A percentile compares a stretch with the other conserved stretches of the same genome.
Conservation (phyloP, 805 yeast species). For the Starmerella stellata region DNA sequence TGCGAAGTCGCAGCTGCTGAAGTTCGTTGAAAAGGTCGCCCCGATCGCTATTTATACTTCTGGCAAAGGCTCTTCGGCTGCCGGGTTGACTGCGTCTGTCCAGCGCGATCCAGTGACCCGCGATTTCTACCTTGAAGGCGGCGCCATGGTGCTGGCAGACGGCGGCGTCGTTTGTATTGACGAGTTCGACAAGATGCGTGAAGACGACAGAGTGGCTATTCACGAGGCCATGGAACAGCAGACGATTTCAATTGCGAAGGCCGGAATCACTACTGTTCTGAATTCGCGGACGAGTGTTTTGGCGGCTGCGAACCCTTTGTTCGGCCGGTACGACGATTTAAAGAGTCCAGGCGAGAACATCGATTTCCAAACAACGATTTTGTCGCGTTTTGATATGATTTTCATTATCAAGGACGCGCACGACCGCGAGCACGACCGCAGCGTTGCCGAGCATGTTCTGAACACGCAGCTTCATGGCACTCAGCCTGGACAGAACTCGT, state of each 20-base stretch:
- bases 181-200: slow-evolving; percentile 98
- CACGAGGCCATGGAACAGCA: slow-evolving; percentile 99
- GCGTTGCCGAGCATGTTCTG: slow-evolving; percentile 89
- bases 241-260: slow-evolving; percentile 95
- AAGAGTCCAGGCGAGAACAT: slow-evolving; percentile 96
- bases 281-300: slow-evolving; percentile 91
- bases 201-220: slow-evolving; percentile 94
- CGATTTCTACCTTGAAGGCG: slow-evolving; percentile 93
- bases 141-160: slow-evolving; percentile 99
- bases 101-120: slow-evolving; percentile 74
- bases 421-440: slow-evolving; percentile 62
- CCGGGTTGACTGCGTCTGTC: slow-evolving; percentile 96
- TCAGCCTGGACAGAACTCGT: slow-evolving; percentile 17
- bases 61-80: slow-evolving; percentile 98
- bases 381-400: slow-evolving; percentile 97
- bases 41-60: slow-evolving; percentile 94
- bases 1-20: slow-evolving; percentile 87
- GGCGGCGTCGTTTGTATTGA: slow-evolving; percentile 99
- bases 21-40: slow-evolving; percentile 85
- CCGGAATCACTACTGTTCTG: slow-evolving; percentile 92
- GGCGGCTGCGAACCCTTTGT: slow-evolving; percentile 96
- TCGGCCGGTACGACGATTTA: slow-evolving; percentile 89
- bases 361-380: slow-evolving; percentile 90
- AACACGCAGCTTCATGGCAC: slow-evolving; percentile 75
- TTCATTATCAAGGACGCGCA: slow-evolving; percentile 93